Percentiles rank a stretch among this genome's conserved stretches.
Evolutionary conservation across 2,329 filamentous ascomycete genomes (phyloP).

Genomic region (Colletotrichum sp.): DNA sequence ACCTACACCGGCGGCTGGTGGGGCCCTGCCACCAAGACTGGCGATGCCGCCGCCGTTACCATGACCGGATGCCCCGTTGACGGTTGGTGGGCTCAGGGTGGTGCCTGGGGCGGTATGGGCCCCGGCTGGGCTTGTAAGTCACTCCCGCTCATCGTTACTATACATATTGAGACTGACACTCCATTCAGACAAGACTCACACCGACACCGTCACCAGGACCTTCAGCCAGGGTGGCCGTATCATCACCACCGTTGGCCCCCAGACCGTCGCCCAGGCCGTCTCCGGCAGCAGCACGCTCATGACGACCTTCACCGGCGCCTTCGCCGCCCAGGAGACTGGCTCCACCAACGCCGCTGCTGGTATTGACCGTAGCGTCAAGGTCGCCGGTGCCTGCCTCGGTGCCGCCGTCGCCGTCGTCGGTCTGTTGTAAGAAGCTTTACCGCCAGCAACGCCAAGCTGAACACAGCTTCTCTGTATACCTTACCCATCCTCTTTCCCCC

Average conservation of each 20-base stretch:
- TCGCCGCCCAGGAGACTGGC: conserved; percentile 18
- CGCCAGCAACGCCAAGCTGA: not conserved
- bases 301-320: conserved; percentile 22
- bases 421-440: conserved; percentile 14
- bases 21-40: conserved; percentile 6
- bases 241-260: not conserved
- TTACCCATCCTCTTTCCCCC: not conserved
- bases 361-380: conserved; percentile 12
- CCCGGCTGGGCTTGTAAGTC: conserved; percentile 23
- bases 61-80: conserved; percentile 30
- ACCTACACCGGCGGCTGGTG: conserved; percentile 27
- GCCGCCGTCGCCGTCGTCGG: conserved; percentile 24
- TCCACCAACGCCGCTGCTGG: not conserved
- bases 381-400: conserved; percentile 22
- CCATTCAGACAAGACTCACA: conserved; percentile 20
- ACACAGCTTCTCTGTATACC: not conserved
- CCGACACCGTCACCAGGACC: conserved; percentile 23
- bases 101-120: conserved; percentile 21
- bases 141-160: not conserved
- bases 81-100: conserved; percentile 26
- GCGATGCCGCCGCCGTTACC: conserved; percentile 7
- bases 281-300: conserved; percentile 26
- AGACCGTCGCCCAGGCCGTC: conserved; percentile 8
- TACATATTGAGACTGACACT: not conserved
- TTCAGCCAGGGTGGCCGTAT: not conserved